Percentiles rank a stretch among this genome's conserved stretches.
phyloP scores from a whole-genome alignment of 257 asterid species.

The Orobanche coerulescens region DNA sequence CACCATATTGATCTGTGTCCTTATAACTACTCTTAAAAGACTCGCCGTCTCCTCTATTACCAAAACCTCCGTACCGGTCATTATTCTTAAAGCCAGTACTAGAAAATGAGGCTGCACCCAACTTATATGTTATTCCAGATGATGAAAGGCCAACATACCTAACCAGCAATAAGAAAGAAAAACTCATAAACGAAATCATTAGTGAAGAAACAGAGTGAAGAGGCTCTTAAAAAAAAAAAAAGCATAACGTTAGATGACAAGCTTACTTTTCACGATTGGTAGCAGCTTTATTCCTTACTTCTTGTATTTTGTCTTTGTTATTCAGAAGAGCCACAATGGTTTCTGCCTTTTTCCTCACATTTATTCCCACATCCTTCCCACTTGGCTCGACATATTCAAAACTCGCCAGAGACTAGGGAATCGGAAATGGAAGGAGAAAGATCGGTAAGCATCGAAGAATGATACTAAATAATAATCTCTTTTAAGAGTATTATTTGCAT shows the following conservation, averaged over 20 bases:
- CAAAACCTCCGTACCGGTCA: constrained; percentile 75
- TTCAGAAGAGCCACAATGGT: constrained; percentile 66
- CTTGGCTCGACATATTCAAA: constrained; percentile 88
- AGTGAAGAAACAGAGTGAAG: constrained; percentile 9
- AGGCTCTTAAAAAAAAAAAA: constrained; percentile 16
- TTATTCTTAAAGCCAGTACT: constrained; percentile 42
- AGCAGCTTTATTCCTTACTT: constrained; percentile 77
- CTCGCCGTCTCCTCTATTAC: constrained; percentile 47
- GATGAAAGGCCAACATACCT: constrained; percentile 92
- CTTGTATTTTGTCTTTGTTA: constrained; percentile 85
- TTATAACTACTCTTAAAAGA: constrained; percentile 40
- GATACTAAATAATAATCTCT: too few species aligned
- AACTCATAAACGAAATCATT: constrained; percentile 17
- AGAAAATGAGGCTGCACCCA: constrained; percentile 59
- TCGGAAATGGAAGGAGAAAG: constrained; percentile 20
- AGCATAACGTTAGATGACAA: constrained; percentile 13
- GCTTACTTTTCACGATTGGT: constrained; percentile 84
- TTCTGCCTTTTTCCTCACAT: constrained; percentile 88
- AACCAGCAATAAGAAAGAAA: constrained; percentile 21
- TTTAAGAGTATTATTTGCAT: too few species aligned
- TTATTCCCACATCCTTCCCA: constrained; percentile 84
- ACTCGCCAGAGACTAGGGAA: constrained; percentile 64
- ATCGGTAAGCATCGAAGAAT: constrained; percentile 17
- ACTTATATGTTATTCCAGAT: constrained; percentile 69
- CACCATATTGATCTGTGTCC: constrained; percentile 49